phyloP scores from a whole-genome alignment of 306 rosid genomes.

The Lupinus albus region DNA sequence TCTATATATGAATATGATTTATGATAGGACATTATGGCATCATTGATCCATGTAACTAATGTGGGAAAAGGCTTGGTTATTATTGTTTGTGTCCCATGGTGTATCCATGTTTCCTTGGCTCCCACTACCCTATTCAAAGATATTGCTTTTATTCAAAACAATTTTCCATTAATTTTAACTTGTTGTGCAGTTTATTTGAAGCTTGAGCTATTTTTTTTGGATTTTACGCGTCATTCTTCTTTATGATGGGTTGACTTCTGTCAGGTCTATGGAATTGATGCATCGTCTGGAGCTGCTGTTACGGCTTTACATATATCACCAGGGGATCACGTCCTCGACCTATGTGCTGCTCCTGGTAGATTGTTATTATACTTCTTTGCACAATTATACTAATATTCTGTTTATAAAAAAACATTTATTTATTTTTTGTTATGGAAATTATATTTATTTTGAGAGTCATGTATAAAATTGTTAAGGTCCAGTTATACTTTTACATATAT shows the following conservation, averaged over 20 bases:
- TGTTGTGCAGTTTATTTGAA: not conserved
- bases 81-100: not conserved
- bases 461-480: not conserved
- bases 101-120: not conserved
- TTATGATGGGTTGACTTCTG: constrained; percentile 2
- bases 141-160: too few species aligned
- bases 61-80: too few species aligned
- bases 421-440: not conserved
- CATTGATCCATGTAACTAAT: too few species aligned
- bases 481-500: not conserved
- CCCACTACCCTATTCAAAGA: not conserved
- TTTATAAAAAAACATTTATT: not conserved
- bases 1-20: too few species aligned
- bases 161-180: not conserved
- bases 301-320: constrained; percentile 63
- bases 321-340: constrained; percentile 91
- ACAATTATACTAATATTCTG: constrained; percentile 18
- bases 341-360: constrained; percentile 96
- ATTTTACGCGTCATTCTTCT: not conserved
- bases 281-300: constrained; percentile 97
- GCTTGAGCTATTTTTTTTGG: not conserved
- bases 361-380: not conserved
- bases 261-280: constrained; percentile 94
- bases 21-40: too few species aligned
- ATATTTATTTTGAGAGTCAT: not conserved